A percentile compares a stretch with the other conserved stretches of the same genome.
These are phyloP conservation scores for Seiridium cupressi DNA, from an alignment of 2,329 filamentous ascomycete species.

Conservation along the genomic window DNA sequence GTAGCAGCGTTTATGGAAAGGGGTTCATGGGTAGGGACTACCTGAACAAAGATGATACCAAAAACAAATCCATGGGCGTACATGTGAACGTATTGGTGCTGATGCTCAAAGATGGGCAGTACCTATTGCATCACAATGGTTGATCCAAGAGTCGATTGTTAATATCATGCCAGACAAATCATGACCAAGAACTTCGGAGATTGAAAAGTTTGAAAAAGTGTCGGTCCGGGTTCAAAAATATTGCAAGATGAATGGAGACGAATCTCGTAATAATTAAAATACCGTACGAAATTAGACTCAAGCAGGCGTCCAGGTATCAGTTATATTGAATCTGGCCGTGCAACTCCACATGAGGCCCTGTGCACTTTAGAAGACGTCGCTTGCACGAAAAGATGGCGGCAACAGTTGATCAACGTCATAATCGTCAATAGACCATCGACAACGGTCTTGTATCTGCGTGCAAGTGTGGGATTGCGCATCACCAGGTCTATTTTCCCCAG, in stretches of 20 bases:
- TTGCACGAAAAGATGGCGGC: not conserved
- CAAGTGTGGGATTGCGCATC: not conserved
- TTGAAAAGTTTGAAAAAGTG: not conserved
- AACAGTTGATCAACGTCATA: no score
- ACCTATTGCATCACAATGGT: no score
- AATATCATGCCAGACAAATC: not conserved
- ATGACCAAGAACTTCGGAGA: not conserved
- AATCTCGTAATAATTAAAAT: not conserved
- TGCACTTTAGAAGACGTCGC: constrained; percentile 1
- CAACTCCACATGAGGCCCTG: constrained; percentile 5
- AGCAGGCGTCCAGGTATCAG: not conserved
- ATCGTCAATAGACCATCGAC: no score
- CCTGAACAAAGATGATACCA: no score
- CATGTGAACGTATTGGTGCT: not conserved
- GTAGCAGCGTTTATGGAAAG: no score
- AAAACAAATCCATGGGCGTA: no score
- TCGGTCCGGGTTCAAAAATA: not conserved
- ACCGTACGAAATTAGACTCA: not conserved
- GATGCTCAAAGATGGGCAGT: not conserved
- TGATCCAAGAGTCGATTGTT: not conserved
- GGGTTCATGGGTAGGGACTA: no score
- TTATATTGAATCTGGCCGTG: constrained; percentile 1
- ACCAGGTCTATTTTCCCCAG: not conserved
- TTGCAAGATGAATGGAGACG: not conserved
- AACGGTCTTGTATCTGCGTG: no score